Base-by-base conservation (phyloP, 2,329 filamentous ascomycete genomes). In the Neonectria faginata region DNA sequence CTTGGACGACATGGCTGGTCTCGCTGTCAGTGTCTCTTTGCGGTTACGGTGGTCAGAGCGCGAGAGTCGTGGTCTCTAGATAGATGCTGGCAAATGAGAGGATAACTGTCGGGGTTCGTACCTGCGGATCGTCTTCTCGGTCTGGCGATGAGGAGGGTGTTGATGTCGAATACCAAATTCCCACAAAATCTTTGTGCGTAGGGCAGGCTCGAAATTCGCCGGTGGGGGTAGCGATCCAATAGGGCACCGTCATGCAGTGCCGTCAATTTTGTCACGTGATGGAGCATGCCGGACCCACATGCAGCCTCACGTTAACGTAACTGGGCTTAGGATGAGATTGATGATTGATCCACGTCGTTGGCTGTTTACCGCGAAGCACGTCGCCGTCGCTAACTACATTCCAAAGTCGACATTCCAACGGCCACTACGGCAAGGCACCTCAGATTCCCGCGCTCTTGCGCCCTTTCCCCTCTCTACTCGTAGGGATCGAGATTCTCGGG, bases 181-280 rank as follows among this genome's bases (percentile, higher is more conserved):
- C 77, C 77, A 75, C 76, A 79, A 79, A 80, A 73, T 79, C 77
- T 79, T 78, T 80, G 78, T 80, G 78, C 78, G 78, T 79, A 80
- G 77, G 76, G 77, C 77, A 78, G 76, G 76, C 76, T 76, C 74
- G 72, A 78, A 78, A 73, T 74, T 74, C 71, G 66, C 67, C 71
- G 70, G 70, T 72, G 73, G 74, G 68, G 68, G 70, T 68, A 76
- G 75, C 78, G 76, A 79, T 60, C 78, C 78, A 80, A 80, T 79
- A 66, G 76, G 56, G 56, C 48, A 63, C 33, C 57, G n/a, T 59
- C 50, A 50, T 56, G 8, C 45, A 33, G 22, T 39, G 25, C 60
- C 66, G 52, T 48, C 29, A 4, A 12, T 1, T 0, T 3, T 3
- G 12, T 77, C 75, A 77, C 78, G 75, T 78, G 78, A 73, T 12